Percentiles rank a stretch among this genome's conserved stretches.
phyloP scores from a whole-genome alignment of 2,329 filamentous ascomycete genomes.

The Cryphonectria nitschkei region DNA sequence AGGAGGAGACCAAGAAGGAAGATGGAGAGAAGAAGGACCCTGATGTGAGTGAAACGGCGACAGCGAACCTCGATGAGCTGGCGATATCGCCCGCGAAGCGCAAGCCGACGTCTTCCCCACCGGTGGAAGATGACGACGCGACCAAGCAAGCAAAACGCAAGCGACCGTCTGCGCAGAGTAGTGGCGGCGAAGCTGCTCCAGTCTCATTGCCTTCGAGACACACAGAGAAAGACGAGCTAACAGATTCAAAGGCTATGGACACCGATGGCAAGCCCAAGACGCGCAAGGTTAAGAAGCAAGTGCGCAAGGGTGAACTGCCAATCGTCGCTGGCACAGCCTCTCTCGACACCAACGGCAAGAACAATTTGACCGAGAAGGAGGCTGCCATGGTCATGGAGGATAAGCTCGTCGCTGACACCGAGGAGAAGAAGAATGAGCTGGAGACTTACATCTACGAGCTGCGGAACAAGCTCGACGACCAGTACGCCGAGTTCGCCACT shows the following conservation, averaged over 20 bases:
- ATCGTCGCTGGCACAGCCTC: conserved; percentile 82
- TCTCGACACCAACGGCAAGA: conserved; percentile 71
- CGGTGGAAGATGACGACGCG: conserved; percentile 12
- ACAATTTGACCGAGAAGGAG: conserved; percentile 78
- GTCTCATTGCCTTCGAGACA: conserved; percentile 6
- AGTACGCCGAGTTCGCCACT: conserved; percentile 84
- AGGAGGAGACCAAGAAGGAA: conserved; percentile 57
- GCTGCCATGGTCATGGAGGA: conserved; percentile 94
- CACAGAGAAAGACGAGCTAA: conserved; percentile 24
- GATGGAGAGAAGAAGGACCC: conserved; percentile 65
- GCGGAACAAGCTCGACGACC: conserved; percentile 89
- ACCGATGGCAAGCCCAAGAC: conserved; percentile 80
- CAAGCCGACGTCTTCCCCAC: conserved; percentile 22
- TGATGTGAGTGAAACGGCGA: conserved; percentile 64
- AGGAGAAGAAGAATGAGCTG: conserved; percentile 99
- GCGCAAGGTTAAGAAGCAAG: conserved; percentile 98
- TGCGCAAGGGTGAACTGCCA: conserved; percentile 93
- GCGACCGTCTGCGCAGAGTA: conserved; percentile 16
- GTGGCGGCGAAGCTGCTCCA: conserved; percentile 12
- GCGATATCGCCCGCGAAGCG: conserved; percentile 16
- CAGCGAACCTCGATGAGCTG: conserved; percentile 3
- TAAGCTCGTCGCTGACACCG: conserved; percentile 96
- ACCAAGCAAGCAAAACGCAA: conserved; percentile 21
- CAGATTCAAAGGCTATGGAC: conserved; percentile 72
- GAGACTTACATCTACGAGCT: conserved; percentile 97